Conservation (phyloP, 495 filamentous ascomycete species). For the Talaromyces wortmannii region DNA sequence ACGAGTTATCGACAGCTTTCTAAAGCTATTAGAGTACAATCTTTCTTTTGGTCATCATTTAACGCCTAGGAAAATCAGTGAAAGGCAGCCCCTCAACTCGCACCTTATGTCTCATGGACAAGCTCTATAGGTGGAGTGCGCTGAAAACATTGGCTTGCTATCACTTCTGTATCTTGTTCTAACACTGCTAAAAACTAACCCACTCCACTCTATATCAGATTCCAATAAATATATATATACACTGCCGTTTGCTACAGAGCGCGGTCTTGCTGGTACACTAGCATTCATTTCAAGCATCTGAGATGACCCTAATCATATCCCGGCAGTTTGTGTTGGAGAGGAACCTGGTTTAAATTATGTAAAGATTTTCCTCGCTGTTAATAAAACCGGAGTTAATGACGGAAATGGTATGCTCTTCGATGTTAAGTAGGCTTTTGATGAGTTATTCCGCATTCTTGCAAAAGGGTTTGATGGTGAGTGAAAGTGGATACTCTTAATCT, state of each 20-base stretch:
- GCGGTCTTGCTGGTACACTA: slow-evolving; percentile 10
- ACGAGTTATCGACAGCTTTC: too few species aligned
- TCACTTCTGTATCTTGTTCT: background rate
- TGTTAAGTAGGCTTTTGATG: slow-evolving; percentile 16
- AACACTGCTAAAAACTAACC: background rate
- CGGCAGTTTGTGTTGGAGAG: slow-evolving; percentile 26
- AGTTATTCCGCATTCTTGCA: slow-evolving; percentile 15
- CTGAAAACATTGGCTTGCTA: background rate
- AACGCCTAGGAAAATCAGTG: too few species aligned
- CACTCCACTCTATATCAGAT: background rate
- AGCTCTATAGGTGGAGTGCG: background rate
- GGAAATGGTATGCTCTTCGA: slow-evolving; percentile 8
- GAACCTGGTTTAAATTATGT: slow-evolving; percentile 8
- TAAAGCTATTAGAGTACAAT: too few species aligned
- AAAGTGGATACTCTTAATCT: background rate
- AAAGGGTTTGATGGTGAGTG: background rate
- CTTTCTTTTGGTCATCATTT: too few species aligned
- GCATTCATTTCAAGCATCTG: slow-evolving; percentile 15
- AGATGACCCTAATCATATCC: slow-evolving; percentile 13
- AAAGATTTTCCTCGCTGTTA: slow-evolving; percentile 16
- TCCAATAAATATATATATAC: background rate
- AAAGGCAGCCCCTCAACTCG: too few species aligned
- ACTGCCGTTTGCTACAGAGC: slow-evolving; percentile 6
- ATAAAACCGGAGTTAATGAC: slow-evolving; percentile 12
- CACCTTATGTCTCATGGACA: background rate